phyloP scores from a whole-genome alignment of 768 basidiomycete species.

The Mycena kentingensis region DNA sequence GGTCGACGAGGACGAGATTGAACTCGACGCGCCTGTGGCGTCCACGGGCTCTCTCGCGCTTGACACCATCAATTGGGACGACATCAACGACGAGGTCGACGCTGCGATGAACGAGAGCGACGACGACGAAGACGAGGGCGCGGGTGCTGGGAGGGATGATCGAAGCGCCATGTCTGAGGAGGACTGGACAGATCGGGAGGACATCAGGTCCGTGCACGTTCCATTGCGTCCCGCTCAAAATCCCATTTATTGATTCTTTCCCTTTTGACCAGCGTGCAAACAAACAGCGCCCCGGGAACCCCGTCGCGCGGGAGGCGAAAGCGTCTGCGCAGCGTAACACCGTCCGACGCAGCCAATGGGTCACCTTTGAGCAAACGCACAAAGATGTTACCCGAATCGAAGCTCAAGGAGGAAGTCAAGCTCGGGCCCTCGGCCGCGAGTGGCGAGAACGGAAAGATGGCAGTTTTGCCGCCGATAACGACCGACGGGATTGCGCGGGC shows the following conservation, averaged over 20 bases:
- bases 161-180: conserved; percentile 53
- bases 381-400: conserved; percentile 69
- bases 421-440: conserved; percentile 28
- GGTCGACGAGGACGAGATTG: background rate
- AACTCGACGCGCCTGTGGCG: conserved; percentile 1
- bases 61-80: conserved; percentile 75
- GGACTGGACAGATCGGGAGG: conserved; percentile 52
- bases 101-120: conserved; percentile 84
- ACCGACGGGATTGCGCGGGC: no score
- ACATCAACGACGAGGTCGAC: conserved; percentile 84
- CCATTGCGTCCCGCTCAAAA: background rate
- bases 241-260: background rate
- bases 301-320: conserved; percentile 60
- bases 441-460: conserved; percentile 23
- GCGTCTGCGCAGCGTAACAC: conserved; percentile 70
- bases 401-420: conserved; percentile 67
- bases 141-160: conserved; percentile 35
- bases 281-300: conserved; percentile 34
- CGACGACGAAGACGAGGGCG: conserved; percentile 53
- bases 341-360: conserved; percentile 50
- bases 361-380: conserved; percentile 83
- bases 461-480: conserved; percentile 14
- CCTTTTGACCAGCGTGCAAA: conserved; percentile 28
- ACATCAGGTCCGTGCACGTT: conserved; percentile 39
- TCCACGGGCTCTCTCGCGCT: conserved; percentile 43